Evolutionary conservation across 345 rosid genomes (phyloP), one percentile per base, ranked within the genome.

Genomic region (Eucalyptus sp.): DNA sequence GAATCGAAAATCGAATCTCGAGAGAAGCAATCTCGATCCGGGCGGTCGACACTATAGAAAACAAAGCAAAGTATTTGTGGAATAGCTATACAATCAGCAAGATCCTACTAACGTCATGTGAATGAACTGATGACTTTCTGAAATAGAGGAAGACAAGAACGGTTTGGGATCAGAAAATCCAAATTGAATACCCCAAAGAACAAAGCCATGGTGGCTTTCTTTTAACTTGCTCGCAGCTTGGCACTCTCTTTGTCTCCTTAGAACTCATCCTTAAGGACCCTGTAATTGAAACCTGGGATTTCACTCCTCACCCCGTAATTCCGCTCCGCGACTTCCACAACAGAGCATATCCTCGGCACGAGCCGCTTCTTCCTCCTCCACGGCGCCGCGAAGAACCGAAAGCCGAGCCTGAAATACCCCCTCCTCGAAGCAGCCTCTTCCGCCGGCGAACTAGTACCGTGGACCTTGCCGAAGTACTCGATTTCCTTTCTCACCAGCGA

Each of bases 401-500:
- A 52, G 2, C 43, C 27, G 31, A 86, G 44, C 8, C 87, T 60
- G 46, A 60, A 44, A 44, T 33, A 41, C 4, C 64, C 87, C 87
- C 87, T 86, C 87, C 87, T 43, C 13, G 50, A 52, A 31, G n/a
- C 43, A 7, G 46, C 64, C 49, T 54, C 87, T 44, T 18, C 87
- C 22, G 37, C n/a, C 37, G 5, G 80, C 27, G 5, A 41, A 76
- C 84, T 10, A 10, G 0, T 20, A 41, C 48, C 1, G 15, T 44
- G 29, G 48, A 41, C 84, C 15, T 87, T 87, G 81, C 92, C 90
- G 92, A 96, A 95, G 89, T 93, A 93, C 79, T 96, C 96, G 29
- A 96, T 95, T 87, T 96, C 99, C 90, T 91, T 95, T 91, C 94
- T 94, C 14, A 96, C 93, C 22, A 96, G 95, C 16, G 97, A 95